Evolutionary conservation across 805 yeast genomes (phyloP).

Genomic region (Danielia oregonensis): DNA sequence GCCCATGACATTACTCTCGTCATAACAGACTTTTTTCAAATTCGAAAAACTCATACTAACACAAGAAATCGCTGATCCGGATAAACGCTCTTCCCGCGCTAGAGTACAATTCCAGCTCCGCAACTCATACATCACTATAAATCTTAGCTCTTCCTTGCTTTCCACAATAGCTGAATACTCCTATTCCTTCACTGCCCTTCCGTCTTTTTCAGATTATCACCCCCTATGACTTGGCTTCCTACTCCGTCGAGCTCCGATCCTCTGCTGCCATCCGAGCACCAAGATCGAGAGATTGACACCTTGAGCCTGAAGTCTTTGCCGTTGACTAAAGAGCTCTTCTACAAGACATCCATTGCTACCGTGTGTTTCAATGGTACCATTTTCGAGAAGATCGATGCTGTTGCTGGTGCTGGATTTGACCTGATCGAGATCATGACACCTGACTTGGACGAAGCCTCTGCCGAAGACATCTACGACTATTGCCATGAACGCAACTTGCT

Average conservation of each 20-base stretch:
- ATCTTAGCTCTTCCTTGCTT: too few relatives aligned
- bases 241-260: background rate
- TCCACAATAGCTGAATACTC: too few relatives aligned
- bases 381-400: constrained; percentile 12
- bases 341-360: constrained; percentile 9
- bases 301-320: background rate
- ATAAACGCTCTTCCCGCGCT: too few relatives aligned
- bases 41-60: too few relatives aligned
- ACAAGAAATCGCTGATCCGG: too few relatives aligned
- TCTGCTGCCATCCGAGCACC: background rate
- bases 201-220: too few relatives aligned
- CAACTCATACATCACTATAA: too few relatives aligned
- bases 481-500: constrained; percentile 6
- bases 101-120: too few relatives aligned
- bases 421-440: constrained; percentile 14
- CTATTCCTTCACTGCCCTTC: too few relatives aligned
- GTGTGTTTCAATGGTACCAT: constrained; percentile 12
- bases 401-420: constrained; percentile 13
- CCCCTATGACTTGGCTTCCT: background rate
- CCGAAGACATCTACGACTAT: constrained; percentile 8
- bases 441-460: constrained; percentile 10
- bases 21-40: too few relatives aligned
- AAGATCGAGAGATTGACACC: background rate
- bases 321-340: background rate
- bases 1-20: too few relatives aligned